These are phyloP conservation scores for Colletotrichum tofieldiae DNA, from an alignment of 2,329 filamentous ascomycete genomes.

Conservation along the genomic window DNA sequence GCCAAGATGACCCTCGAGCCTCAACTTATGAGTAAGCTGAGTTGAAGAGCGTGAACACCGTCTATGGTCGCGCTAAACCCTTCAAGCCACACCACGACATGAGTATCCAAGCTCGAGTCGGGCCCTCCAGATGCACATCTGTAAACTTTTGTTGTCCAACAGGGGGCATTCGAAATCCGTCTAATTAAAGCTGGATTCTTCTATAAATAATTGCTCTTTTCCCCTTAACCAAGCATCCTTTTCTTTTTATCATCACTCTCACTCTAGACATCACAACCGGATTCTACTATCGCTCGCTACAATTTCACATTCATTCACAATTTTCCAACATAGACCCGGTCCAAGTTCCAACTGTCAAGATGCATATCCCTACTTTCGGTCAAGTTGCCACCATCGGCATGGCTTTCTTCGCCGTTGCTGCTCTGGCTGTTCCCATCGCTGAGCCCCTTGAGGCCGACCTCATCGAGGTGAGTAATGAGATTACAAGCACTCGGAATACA, in stretches of 20 bases:
- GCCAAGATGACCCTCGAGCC: neutral
- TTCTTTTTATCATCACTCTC: conserved; percentile 18
- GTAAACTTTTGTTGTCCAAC: neutral
- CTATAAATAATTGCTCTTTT: conserved; percentile 11
- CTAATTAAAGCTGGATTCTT: neutral
- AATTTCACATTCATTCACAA: neutral
- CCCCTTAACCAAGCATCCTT: neutral
- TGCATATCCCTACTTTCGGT: conserved; percentile 37
- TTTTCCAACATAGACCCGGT: neutral
- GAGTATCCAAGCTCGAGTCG: neutral
- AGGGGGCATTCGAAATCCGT: neutral
- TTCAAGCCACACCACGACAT: neutral
- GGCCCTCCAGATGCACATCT: neutral
- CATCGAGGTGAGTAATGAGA: conserved; percentile 15
- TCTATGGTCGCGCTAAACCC: neutral
- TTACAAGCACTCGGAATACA: neutral
- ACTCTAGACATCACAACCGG: conserved; percentile 22
- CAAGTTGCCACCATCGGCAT: conserved; percentile 40
- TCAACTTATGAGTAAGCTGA: neutral
- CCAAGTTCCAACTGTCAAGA: conserved; percentile 18
- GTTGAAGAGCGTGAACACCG: neutral
- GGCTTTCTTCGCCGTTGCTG: conserved; percentile 33
- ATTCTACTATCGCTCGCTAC: neutral
- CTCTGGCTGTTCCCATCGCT: conserved; percentile 29
- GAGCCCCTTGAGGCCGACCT: conserved; percentile 21